phyloP scores from a whole-genome alignment of 139 green algal species.

The Chlorella sorokiniana region DNA sequence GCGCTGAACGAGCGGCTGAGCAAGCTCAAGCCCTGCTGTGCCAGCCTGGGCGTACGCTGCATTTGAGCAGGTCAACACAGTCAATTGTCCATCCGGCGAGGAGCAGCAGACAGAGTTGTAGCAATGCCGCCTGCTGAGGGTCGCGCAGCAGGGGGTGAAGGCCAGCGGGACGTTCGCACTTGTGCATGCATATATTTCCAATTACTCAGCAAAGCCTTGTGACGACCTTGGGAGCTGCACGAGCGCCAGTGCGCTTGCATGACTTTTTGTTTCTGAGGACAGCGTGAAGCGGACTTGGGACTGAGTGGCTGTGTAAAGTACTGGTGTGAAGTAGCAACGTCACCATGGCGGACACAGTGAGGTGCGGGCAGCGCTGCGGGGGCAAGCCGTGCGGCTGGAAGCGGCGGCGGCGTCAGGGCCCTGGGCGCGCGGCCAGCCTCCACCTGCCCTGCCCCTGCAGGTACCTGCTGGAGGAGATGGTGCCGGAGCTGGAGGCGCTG shows the following conservation, averaged over 20 bases:
- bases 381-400: not conserved
- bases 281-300: too few species aligned
- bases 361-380: not conserved
- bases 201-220: too few species aligned
- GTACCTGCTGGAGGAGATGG: constrained; percentile 92
- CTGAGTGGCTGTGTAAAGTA: too few species aligned
- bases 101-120: not conserved
- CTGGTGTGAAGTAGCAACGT: not conserved
- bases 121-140: too few species aligned
- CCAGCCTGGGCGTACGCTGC: not conserved
- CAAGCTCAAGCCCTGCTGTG: not conserved
- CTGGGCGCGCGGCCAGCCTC: not conserved
- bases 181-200: not conserved
- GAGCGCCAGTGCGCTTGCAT: too few species aligned
- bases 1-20: constrained; percentile 17
- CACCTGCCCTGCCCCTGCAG: constrained; percentile 26
- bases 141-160: not conserved
- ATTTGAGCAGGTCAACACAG: not conserved
- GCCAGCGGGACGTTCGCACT: not conserved
- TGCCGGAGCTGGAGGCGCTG: constrained; percentile 94
- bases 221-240: too few species aligned
- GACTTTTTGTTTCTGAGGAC: too few species aligned
- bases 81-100: not conserved
- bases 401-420: too few species aligned
- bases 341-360: constrained; percentile 58